Percentiles rank a stretch among this genome's conserved stretches.
These are phyloP conservation scores for Cucumis hystrix DNA, from an alignment of 306 rosid genomes.

Conservation along the genomic window DNA sequence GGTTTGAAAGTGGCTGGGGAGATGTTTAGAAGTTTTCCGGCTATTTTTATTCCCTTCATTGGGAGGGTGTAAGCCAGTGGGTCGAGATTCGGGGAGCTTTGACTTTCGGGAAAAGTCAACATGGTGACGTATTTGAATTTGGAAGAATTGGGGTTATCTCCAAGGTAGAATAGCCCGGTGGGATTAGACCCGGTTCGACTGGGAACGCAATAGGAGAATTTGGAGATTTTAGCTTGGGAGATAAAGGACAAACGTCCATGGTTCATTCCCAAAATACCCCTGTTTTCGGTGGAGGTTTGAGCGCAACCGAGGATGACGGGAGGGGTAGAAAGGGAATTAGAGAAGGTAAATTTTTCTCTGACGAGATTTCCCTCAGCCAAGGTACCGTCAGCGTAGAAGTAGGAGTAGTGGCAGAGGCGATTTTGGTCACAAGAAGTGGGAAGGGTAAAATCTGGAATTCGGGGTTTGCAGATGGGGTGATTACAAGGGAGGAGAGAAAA, in stretches of 20 bases:
- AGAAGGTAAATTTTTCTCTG: conserved; percentile 47
- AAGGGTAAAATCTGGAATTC: conserved; percentile 77
- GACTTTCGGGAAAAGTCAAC: conserved; percentile 38
- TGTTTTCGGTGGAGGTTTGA: conserved; percentile 27
- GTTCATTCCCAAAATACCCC: conserved; percentile 95
- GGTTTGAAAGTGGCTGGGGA: conserved; percentile 34
- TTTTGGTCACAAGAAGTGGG: conserved; percentile 81
- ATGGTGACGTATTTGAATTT: conserved; percentile 32
- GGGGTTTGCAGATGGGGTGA: conserved; percentile 74
- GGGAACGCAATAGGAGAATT: conserved; percentile 80
- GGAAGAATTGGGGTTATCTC: conserved; percentile 48
- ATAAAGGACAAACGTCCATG: conserved; percentile 53
- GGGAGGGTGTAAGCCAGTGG: conserved; percentile 57
- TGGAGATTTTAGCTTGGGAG: conserved; percentile 55
- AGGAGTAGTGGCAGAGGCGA: conserved; percentile 85
- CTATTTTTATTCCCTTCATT: conserved; percentile 51
- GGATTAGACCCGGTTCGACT: conserved; percentile 14
- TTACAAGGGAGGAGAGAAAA: conserved; percentile 63
- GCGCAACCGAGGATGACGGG: conserved; percentile 75
- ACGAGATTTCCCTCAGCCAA: conserved; percentile 88
- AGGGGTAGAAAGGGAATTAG: conserved; percentile 53
- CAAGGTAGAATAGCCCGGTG: conserved; percentile 56
- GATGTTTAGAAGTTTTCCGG: conserved; percentile 24
- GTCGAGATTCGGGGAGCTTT: conserved; percentile 73
- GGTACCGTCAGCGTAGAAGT: conserved; percentile 90